Evolutionary conservation across 306 rosid genomes (phyloP).

Genomic region (Quercus agrifolia): DNA sequence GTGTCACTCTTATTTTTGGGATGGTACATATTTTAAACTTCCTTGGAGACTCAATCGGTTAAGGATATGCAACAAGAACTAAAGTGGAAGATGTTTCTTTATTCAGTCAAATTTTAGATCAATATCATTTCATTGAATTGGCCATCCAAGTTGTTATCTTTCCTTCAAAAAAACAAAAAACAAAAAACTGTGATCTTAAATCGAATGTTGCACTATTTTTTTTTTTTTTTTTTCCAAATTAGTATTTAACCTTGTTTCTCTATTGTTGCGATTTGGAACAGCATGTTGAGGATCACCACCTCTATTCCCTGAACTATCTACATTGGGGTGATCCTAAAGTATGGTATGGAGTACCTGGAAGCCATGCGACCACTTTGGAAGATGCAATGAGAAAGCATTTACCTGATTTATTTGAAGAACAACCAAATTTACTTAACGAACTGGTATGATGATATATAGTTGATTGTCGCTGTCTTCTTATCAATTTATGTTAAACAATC

Average conservation of each 20-base stretch:
- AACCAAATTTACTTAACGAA: slow-evolving; percentile 89
- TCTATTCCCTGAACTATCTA: slow-evolving; percentile 84
- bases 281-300: slow-evolving; percentile 99
- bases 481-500: not conserved
- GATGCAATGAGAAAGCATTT: slow-evolving; percentile 76
- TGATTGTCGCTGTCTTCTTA: not conserved
- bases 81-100: not conserved
- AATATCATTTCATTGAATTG: not conserved
- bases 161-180: too few species aligned
- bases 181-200: not conserved
- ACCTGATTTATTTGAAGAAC: slow-evolving; percentile 86
- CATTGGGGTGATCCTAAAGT: slow-evolving; percentile 95
- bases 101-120: not conserved
- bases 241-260: slow-evolving; percentile 7
- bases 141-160: not conserved
- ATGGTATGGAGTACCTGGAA: slow-evolving; percentile 96
- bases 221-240: not conserved
- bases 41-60: not conserved
- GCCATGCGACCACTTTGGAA: slow-evolving; percentile 68
- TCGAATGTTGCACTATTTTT: not conserved
- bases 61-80: not conserved
- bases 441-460: slow-evolving; percentile 48
- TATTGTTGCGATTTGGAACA: slow-evolving; percentile 39
- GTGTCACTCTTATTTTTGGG: too few species aligned
- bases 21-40: too few species aligned